Conservation (phyloP, 306 rosid genomes). For the Malus domestica region DNA sequence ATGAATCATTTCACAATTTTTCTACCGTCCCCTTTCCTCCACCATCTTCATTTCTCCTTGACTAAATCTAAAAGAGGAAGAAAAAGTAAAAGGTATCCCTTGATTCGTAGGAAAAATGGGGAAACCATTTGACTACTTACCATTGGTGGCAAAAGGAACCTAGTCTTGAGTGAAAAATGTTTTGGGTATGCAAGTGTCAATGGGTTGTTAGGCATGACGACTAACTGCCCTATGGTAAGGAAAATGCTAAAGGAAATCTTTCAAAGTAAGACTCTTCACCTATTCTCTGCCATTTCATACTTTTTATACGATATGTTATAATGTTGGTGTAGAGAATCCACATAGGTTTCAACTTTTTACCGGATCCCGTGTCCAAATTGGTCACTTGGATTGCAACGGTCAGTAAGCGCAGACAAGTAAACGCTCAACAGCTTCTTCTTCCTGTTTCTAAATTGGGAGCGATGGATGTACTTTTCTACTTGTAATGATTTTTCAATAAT, state of each 20-base stretch:
- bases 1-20: no score
- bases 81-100: not conserved
- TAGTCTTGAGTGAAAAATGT: not conserved
- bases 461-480: not conserved
- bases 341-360: not conserved
- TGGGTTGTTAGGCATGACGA: not conserved
- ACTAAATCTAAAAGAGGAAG: not conserved
- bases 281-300: no score
- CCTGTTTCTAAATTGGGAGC: not conserved
- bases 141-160: not conserved
- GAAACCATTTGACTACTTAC: not conserved
- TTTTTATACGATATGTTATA: no score
- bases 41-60: no score
- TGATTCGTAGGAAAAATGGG: not conserved
- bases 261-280: not conserved
- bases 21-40: no score
- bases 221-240: not conserved
- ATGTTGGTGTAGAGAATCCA: fast-evolving
- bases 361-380: not conserved
- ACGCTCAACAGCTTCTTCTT: not conserved
- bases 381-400: not conserved
- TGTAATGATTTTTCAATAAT: not conserved
- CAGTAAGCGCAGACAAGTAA: not conserved
- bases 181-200: no score
- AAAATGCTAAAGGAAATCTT: no score